Conservation (phyloP, 495 filamentous ascomycete genomes). For the Xanthoparmelia taractica region DNA sequence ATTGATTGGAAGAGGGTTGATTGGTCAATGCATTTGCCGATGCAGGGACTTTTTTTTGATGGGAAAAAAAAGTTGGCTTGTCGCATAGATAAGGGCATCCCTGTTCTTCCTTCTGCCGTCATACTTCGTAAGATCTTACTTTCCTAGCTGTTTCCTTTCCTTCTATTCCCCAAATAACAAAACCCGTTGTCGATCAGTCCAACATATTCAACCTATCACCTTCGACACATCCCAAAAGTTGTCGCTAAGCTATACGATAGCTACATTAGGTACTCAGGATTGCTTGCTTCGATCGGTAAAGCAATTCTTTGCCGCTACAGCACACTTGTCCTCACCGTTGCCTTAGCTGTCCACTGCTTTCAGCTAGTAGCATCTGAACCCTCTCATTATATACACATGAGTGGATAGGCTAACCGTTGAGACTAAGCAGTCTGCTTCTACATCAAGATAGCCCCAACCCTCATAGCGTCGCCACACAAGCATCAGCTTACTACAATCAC, state of each 20-base stretch:
- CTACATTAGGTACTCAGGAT: no score
- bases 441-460: slow-evolving; percentile 1
- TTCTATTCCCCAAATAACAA: neutral
- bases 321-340: slow-evolving; percentile 4
- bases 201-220: neutral
- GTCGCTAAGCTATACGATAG: no score
- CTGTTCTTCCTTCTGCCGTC: neutral
- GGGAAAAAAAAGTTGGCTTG: neutral
- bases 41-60: slow-evolving; percentile 12
- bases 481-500: slow-evolving; percentile 3
- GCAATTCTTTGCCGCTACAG: neutral
- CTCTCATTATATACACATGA: neutral
- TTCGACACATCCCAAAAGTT: no score
- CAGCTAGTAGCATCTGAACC: neutral
- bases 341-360: neutral
- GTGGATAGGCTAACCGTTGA: neutral
- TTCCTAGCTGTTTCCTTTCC: no score
- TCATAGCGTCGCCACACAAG: neutral
- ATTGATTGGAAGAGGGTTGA: no score
- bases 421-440: neutral
- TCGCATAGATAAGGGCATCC: slow-evolving; percentile 20
- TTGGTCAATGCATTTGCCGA: slow-evolving; percentile 9
- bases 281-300: neutral
- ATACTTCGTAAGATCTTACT: no score
- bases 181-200: neutral